Evolutionary conservation across 2,329 filamentous ascomycete genomes (phyloP), one percentile per base, ranked within the genome.

Genomic region (Cryphonectria carpinicola): DNA sequence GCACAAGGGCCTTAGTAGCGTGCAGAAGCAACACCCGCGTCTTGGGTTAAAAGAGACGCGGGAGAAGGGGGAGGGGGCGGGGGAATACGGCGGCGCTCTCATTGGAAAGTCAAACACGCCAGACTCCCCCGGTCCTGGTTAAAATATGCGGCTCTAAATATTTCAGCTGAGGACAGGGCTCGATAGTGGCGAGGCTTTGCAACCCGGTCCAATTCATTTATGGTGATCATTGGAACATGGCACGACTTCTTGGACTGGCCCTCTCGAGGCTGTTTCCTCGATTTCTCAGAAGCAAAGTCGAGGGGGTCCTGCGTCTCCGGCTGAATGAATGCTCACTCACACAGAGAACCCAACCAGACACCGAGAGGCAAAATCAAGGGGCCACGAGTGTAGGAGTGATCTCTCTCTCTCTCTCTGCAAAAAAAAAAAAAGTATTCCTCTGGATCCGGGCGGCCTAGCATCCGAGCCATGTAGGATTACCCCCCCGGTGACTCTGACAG

Each of bases 121-220:
- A 22, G 4, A 25, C 7, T 10, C 3, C 22, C 22, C 22, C 46
- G 6, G 19, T 22, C 46, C 22, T 5, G 19, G 46, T 11, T 49
- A 10, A n/a, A n/a, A 49, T 39, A 61, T 61, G 58, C 58, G 35
- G 58, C 58, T 61, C 58, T 61, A 10, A 49, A 19, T n/a, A 49
- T n/a, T 61, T 25, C 32, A 61, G 58, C 58, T 39, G 58, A 61
- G 32, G 19, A 19, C 19, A 22, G 32, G 17, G 32, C 58, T 39
- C 8, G 58, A 39, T 39, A 61, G 58, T 61, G 58, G 58, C 35
- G 35, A 39, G 17, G 22, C 35, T 6, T 25, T n/a, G 35, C 7
- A 19, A 14, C 10, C 22, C 19, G 28, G 35, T 19, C n/a, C 17
- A 61, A 19, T n/a, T 8, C 35, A 60, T 25, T 37, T 61, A 32